phyloP scores from a whole-genome alignment of 1,139 yeast species.

The Diutina sp. region DNA sequence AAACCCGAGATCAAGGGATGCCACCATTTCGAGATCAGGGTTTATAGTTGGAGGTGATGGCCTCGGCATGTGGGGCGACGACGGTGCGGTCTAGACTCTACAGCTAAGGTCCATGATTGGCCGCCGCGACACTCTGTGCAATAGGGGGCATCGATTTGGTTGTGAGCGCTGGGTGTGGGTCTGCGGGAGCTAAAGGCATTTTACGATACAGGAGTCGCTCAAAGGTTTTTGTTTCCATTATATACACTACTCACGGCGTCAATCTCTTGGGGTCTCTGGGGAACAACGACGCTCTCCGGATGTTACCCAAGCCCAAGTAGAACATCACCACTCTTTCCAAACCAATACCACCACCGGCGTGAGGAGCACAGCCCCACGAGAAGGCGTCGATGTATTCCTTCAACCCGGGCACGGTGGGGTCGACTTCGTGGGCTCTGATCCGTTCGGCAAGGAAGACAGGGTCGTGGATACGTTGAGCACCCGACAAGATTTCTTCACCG shows the following conservation, averaged over 20 bases:
- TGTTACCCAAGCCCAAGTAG: conserved; percentile 90
- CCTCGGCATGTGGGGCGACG: not conserved
- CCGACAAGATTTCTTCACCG: conserved; percentile 97
- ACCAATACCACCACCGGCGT: conserved; percentile 99
- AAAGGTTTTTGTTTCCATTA: not conserved
- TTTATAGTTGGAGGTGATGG: not conserved
- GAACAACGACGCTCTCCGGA: conserved; percentile 94
- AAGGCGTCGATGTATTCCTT: conserved; percentile 88
- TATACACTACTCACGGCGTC: conserved; percentile 43
- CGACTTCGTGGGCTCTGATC: conserved; percentile 73
- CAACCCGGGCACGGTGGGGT: conserved; percentile 70
- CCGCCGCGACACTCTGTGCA: not conserved
- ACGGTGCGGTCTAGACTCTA: not conserved
- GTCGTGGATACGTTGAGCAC: conserved; percentile 98
- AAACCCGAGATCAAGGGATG: not conserved
- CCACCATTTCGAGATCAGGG: not conserved
- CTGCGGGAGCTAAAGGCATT: not conserved
- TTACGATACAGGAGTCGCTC: not conserved
- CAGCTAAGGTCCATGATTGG: not conserved
- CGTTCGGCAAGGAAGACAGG: conserved; percentile 70
- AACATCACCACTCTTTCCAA: conserved; percentile 97
- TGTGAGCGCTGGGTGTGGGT: not conserved
- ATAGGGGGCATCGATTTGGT: not conserved
- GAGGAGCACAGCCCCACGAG: conserved; percentile 93
- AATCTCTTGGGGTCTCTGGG: conserved; percentile 97